phyloP scores from a whole-genome alignment of 225 moss, liverwort and hornwort genomes.

The Sphagnum contortum region DNA sequence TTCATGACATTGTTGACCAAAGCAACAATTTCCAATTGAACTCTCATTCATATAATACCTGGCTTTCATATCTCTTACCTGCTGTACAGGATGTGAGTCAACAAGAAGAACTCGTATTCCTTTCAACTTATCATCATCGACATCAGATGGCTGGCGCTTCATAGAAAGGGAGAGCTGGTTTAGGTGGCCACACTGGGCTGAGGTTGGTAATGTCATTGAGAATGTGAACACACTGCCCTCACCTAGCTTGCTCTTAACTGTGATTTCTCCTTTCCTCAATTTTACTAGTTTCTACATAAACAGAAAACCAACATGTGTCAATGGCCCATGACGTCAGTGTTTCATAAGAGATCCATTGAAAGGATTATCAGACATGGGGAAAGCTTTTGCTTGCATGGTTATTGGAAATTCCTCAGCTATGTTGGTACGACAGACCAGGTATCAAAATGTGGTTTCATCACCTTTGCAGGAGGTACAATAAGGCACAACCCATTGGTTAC shows the following conservation, averaged over 20 bases:
- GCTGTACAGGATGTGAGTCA: slow-evolving; percentile 71
- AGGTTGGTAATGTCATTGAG: slow-evolving; percentile 10
- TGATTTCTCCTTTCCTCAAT: slow-evolving; percentile 62
- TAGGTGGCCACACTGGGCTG: too few species aligned
- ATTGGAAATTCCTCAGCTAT: too few species aligned
- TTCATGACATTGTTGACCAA: not conserved
- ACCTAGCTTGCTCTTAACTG: slow-evolving; percentile 66
- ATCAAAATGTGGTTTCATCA: too few species aligned
- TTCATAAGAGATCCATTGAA: too few species aligned
- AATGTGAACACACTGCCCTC: slow-evolving; percentile 86
- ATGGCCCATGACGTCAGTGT: too few species aligned
- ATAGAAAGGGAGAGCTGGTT: too few species aligned
- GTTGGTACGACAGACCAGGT: too few species aligned
- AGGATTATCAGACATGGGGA: too few species aligned
- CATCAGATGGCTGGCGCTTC: slow-evolving; percentile 29
- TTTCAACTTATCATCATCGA: slow-evolving; percentile 53
- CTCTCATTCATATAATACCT: slow-evolving; percentile 31
- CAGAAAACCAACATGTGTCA: not conserved
- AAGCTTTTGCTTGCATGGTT: too few species aligned
- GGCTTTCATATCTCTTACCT: slow-evolving; percentile 35
- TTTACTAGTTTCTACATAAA: slow-evolving; percentile 76
- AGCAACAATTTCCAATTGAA: slow-evolving; percentile 1
- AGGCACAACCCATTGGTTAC: too few species aligned
- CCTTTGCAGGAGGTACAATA: too few species aligned
- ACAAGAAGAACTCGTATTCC: slow-evolving; percentile 63